Evolutionary conservation across 2,329 filamentous ascomycete genomes (phyloP), one percentile per base, ranked within the genome.

Genomic region (Beauveria medogensis): DNA sequence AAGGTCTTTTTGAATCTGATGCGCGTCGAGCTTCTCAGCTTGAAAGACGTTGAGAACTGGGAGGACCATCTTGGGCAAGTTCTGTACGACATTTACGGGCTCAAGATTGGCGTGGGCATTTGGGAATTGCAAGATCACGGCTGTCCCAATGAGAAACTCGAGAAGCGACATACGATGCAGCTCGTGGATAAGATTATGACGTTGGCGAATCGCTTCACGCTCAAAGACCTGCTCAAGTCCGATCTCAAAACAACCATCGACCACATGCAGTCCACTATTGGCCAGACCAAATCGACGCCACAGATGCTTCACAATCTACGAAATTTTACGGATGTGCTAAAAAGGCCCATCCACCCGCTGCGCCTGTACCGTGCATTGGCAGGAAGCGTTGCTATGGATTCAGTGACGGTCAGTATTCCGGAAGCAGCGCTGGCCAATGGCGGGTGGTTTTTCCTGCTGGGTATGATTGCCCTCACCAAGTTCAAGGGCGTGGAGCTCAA

Each of bases 361-460:
- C 82, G 88, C 37, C 76, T 99, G 5, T 94, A 90, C 70, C 84
- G 87, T 65, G 90, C 90, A n/a, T 80, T 96, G 43, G 86, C 85
- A 64, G 94, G 94, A 12, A 82, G 89, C 43, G 83, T 92, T 8
- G 84, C 86, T 56, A 82, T 95, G 24, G 85, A 92, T 62, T 85
- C 89, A 2, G 82, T 90, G 5, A 80, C 84, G 0, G 86, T 92
- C 8, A 83, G 87, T 50, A 81, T 82, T 2, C 81, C 84, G 0
- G 89, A 94, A 62, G 87, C 86, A 57, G 82, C 83, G 0, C 75
- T 95, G 40, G 92, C 92, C 0, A 84, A 85, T 26, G 89, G 91
- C 66, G 90, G 92, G 51, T 97, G 93, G 93, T 96, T 91, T 72
- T 96, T 94, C 72, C 77, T 97, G 34, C 83, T 96, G 64, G 93